These are phyloP conservation scores for Escovopsis sp. DNA, from an alignment of 2,329 filamentous ascomycete genomes.

Conservation along the genomic window DNA sequence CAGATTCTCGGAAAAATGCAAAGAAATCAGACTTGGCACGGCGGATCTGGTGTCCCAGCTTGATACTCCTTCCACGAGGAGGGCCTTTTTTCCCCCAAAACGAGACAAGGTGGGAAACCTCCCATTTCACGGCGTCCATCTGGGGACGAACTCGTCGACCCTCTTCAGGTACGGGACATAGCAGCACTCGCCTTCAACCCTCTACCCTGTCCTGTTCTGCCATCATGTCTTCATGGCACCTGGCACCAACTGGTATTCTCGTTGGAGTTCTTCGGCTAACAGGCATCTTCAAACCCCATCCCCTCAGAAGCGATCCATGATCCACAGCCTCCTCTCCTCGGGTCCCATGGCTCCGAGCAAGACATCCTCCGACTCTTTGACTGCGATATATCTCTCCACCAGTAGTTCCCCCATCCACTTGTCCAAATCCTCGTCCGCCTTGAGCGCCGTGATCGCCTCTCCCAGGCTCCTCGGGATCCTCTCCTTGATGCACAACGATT, in stretches of 20 bases:
- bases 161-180: too few relatives aligned
- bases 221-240: background rate
- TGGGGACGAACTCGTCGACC: too few relatives aligned
- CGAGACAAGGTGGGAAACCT: too few relatives aligned
- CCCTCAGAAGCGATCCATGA: constrained; percentile 45
- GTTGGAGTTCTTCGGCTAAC: background rate
- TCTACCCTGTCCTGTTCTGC: too few relatives aligned
- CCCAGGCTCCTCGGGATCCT: constrained; percentile 39
- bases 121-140: too few relatives aligned
- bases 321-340: constrained; percentile 36
- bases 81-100: too few relatives aligned
- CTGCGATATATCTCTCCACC: constrained; percentile 37
- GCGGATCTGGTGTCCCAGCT: too few relatives aligned
- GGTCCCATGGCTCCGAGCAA: constrained; percentile 26
- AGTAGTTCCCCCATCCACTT: constrained; percentile 32
- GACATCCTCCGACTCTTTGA: constrained; percentile 44
- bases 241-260: background rate
- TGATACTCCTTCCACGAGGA: too few relatives aligned
- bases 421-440: constrained; percentile 29
- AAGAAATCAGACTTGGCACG: too few relatives aligned
- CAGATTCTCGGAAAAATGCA: too few relatives aligned
- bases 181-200: too few relatives aligned
- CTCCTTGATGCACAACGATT: constrained; percentile 34
- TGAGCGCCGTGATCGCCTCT: constrained; percentile 38
- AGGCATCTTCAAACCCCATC: too few relatives aligned